Evolutionary conservation across 352 stramenopile genomes (phyloP), one percentile per base, ranked within the genome.

Genomic region (Globisporangium heterothallicum): DNA sequence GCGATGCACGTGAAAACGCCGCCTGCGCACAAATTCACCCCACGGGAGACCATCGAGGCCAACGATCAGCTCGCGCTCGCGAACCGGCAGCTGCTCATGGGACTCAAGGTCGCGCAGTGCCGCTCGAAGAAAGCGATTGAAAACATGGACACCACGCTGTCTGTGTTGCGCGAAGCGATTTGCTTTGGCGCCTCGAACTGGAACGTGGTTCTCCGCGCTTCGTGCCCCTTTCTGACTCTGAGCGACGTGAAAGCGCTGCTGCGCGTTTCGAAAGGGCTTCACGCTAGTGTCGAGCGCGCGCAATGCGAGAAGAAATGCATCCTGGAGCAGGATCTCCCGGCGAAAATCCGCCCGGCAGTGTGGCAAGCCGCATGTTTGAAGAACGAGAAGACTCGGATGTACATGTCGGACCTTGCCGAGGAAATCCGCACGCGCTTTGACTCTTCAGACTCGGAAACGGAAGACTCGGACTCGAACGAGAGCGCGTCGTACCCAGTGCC

Each of bases 31-130:
- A 78, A 81, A 32, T 91, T 88, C 49, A 38, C 71, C n/a, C 72
- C 77, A 4, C 59, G 76, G n/a, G 75, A 70, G 7, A 82, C 71
- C 3, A 61, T 85, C 14, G 77, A 91, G 56, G 74, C 73, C 5
- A 74, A 74, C 10, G 79, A 82, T 0, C 80, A 91, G 45, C 69
- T 91, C 32, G 55, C 49, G 4, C 53, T 86, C 10, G 80, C 80
- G 16, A 62, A 91, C 34, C 68, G 80, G 6, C 77, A 88, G 52
- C 68, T 91, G 12, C 61, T 73, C 12, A 87, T 91, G 77, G 78
- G 64, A 6, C 68, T 88, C 29, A 86, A 86, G 30, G 68, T 76
- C 43, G 70, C 77, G 3, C 75, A 91, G 54, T 74, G 63, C 30
- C 74, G 80, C 2, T 55, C 75, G 4, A 74, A 83, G 18, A 70